Evolutionary conservation across 2,329 filamentous ascomycete species (phyloP).

Genomic region (Neopestalotiopsis sp.): DNA sequence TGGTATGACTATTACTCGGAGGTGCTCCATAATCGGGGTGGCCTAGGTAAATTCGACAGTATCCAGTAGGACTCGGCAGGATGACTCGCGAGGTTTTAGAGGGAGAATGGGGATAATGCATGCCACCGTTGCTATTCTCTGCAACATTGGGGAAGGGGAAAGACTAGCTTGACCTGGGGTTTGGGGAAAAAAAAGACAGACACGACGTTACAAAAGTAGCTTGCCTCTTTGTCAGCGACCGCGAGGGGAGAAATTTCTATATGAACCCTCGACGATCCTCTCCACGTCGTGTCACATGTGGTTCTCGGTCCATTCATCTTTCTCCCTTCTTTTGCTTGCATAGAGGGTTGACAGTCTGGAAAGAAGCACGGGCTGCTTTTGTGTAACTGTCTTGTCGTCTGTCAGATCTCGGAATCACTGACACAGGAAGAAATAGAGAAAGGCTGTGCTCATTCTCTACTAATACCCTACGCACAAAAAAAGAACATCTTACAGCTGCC

Average conservation of each 20-base stretch:
- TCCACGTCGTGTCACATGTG: conserved; percentile 3
- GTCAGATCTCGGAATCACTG: background rate
- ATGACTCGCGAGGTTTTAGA: conserved; percentile 10
- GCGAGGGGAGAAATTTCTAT: background rate
- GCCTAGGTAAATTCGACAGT: background rate
- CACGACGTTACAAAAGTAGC: background rate
- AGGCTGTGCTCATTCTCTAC: background rate
- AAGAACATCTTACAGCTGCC: background rate
- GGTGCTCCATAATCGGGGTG: conserved; percentile 12
- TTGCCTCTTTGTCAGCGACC: conserved; percentile 14
- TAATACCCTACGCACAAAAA: too few species aligned
- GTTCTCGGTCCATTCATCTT: background rate
- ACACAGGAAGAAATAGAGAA: background rate
- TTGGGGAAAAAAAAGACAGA: background rate
- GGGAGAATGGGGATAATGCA: conserved; percentile 3
- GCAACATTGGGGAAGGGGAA: background rate
- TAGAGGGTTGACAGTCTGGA: conserved; percentile 1
- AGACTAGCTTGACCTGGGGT: conserved; percentile 6
- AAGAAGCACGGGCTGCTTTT: conserved; percentile 6
- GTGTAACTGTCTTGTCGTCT: background rate
- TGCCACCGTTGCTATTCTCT: background rate
- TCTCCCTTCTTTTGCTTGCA: background rate
- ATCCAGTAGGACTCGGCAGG: background rate
- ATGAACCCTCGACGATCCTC: conserved; percentile 10
- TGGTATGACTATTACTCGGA: conserved; percentile 8